Evolutionary conservation across 768 basidiomycete species (phyloP).

Genomic region (Royoungia palumana): DNA sequence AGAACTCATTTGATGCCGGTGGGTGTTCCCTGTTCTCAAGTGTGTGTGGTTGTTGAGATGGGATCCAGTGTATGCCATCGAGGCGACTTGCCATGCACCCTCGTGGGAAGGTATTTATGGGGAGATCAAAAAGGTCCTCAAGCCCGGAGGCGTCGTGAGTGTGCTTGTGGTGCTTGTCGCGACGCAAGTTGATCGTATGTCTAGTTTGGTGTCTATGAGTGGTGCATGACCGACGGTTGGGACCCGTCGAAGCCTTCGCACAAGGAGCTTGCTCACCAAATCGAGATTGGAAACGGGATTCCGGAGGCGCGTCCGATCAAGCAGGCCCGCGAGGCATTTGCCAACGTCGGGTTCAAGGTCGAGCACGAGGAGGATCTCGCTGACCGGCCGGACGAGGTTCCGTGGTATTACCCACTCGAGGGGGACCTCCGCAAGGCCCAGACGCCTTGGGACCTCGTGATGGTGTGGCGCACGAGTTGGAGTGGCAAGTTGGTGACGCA

Average conservation of each 20-base stretch:
- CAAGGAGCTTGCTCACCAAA: conserved; percentile 85
- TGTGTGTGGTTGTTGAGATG: conserved; percentile 2
- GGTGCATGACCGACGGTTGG: conserved; percentile 97
- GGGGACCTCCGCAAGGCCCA: conserved; percentile 92
- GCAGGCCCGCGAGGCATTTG: conserved; percentile 70
- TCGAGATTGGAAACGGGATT: conserved; percentile 95
- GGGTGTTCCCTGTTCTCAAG: conserved; percentile 20
- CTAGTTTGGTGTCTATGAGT: conserved; percentile 97
- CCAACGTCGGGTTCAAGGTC: conserved; percentile 81
- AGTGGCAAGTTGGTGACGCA: conserved; percentile 84
- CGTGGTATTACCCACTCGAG: conserved; percentile 97
- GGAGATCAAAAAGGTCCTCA: conserved; percentile 89
- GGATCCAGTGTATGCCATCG: conserved; percentile 84
- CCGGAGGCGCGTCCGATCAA: conserved; percentile 89
- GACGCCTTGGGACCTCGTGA: conserved; percentile 87
- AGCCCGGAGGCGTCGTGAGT: conserved; percentile 92
- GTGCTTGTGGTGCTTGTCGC: background rate
- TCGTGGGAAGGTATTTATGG: conserved; percentile 94
- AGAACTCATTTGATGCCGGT: conserved; percentile 94
- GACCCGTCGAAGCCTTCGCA: conserved; percentile 82
- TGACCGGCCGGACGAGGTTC: conserved; percentile 67
- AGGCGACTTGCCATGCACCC: conserved; percentile 96
- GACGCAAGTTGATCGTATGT: conserved; percentile 1
- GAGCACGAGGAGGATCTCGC: conserved; percentile 94
- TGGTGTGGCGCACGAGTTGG: conserved; percentile 87